Conservation (phyloP, 2,329 filamentous ascomycete species). For the Penicillium hordei region DNA sequence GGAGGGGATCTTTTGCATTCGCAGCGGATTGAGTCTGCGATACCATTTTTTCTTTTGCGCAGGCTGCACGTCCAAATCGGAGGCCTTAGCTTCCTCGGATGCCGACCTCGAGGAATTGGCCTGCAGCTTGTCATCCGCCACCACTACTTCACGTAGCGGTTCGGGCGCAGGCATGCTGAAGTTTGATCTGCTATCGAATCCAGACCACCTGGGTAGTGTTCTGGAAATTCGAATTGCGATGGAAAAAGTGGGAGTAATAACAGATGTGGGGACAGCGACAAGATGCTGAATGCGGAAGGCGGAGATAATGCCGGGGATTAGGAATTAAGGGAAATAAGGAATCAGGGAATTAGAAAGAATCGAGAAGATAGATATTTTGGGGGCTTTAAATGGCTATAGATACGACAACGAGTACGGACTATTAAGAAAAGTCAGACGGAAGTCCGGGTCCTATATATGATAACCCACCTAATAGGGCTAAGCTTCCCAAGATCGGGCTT, state of each 20-base stretch:
- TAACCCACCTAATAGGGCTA: background rate
- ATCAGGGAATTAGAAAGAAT: background rate
- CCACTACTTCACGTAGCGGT: constrained; percentile 18
- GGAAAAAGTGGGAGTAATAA: background rate
- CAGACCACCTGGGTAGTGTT: background rate
- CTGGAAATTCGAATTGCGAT: background rate
- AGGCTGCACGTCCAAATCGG: constrained; percentile 5
- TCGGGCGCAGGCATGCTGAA: constrained; percentile 17
- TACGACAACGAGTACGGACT: background rate
- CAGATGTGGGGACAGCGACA: background rate
- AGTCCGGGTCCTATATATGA: background rate
- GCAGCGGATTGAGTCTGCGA: constrained; percentile 45
- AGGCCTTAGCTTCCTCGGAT: constrained; percentile 17
- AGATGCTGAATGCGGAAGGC: background rate
- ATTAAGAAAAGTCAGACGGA: background rate
- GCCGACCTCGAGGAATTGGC: constrained; percentile 12
- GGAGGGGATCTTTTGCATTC: constrained; percentile 53
- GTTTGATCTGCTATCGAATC: background rate
- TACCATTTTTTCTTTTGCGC: constrained; percentile 36
- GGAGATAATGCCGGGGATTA: background rate
- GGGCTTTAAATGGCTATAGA: background rate
- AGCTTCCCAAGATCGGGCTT: background rate
- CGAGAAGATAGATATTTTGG: background rate
- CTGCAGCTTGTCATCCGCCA: constrained; percentile 21
- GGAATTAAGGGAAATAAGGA: background rate